Evolutionary conservation across 2,329 filamentous ascomycete genomes (phyloP).

Genomic region (Clonostachys rhizophaga): DNA sequence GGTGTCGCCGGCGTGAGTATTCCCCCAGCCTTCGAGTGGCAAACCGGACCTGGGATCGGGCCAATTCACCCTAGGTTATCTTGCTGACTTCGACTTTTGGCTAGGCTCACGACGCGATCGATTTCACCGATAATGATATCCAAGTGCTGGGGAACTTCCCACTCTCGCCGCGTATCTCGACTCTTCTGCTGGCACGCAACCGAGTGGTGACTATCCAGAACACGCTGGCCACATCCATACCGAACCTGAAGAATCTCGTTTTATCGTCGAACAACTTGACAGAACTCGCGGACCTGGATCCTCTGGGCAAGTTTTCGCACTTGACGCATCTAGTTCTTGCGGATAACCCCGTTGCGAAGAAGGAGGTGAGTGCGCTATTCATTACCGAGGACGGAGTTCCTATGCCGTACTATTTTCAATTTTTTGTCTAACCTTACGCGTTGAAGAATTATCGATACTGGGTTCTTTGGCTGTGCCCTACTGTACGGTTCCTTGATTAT

Average conservation of each 20-base stretch:
- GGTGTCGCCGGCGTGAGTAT: conserved; percentile 81
- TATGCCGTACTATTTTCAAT: background rate
- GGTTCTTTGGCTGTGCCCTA: conserved; percentile 82
- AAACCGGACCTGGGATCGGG: background rate
- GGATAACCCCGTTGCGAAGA: conserved; percentile 87
- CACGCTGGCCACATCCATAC: conserved; percentile 68
- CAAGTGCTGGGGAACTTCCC: conserved; percentile 87
- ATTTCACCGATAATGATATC: conserved; percentile 98
- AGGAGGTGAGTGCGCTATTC: conserved; percentile 63
- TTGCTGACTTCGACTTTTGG: background rate
- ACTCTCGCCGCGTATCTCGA: conserved; percentile 80
- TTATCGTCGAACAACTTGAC: conserved; percentile 77
- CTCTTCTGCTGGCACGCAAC: conserved; percentile 85
- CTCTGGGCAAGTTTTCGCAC: conserved; percentile 61
- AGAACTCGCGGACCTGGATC: conserved; percentile 84
- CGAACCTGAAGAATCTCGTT: conserved; percentile 77
- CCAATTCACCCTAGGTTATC: too few species aligned
- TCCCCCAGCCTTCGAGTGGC: conserved; percentile 1
- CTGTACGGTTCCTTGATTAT: conserved; percentile 87
- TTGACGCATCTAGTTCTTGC: conserved; percentile 77
- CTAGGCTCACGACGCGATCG: conserved; percentile 92
- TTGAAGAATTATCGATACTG: conserved; percentile 84
- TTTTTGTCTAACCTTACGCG: background rate
- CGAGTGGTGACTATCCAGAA: conserved; percentile 79
- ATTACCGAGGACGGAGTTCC: background rate